Base-by-base conservation (phyloP, 1,284 basidiomycete species). In the Irpex rosettiformis region DNA sequence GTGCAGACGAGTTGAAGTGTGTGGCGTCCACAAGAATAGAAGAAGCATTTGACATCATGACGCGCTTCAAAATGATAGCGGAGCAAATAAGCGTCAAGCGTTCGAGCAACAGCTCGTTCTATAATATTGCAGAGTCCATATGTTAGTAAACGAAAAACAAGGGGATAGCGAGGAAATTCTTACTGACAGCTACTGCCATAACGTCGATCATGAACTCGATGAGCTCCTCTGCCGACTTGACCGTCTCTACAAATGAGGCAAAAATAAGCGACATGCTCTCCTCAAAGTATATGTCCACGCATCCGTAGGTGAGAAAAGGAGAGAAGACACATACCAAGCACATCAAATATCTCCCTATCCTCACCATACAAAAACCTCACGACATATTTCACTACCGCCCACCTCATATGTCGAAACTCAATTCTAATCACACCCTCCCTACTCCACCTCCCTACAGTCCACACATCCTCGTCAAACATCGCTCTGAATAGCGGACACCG, bases 31-130 rank as follows among this genome's bases (percentile, higher is more conserved):
- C 75, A 30, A 98, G 86, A 25, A 98, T 78, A 57, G 89, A 86
- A 56, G 88, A 90, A 0, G 89, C 90, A 59, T 97, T 98, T 70
- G 84, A 79, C 54, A 89, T 79, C 59, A 86, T 89, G 58, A 91
- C 79, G 65, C 91, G 82, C 24, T 79, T 78, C 42, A 94, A 78
- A 53, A 96, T 81, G 27, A 89, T 80, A 6, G 79, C 75, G 2
- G 94, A 94, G 73, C 94, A 96, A 8, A 97, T 75, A 2, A 93
- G 80, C 57, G 94, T 83, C 7, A 98, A 83, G 24, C 90, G 88
- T 65, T 94, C 92, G 22, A 98, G 79, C 22, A 98, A 80, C 1
- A 98, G 75, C 73, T 98, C 95, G 65, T 93, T 96, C 91, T 94
- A 24, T 47, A 2, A n/a, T 2, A 4, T 7, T 16, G n/a, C 18